phyloP scores from a whole-genome alignment of 2,329 filamentous ascomycete genomes.

The Apiospora pterosperma region DNA sequence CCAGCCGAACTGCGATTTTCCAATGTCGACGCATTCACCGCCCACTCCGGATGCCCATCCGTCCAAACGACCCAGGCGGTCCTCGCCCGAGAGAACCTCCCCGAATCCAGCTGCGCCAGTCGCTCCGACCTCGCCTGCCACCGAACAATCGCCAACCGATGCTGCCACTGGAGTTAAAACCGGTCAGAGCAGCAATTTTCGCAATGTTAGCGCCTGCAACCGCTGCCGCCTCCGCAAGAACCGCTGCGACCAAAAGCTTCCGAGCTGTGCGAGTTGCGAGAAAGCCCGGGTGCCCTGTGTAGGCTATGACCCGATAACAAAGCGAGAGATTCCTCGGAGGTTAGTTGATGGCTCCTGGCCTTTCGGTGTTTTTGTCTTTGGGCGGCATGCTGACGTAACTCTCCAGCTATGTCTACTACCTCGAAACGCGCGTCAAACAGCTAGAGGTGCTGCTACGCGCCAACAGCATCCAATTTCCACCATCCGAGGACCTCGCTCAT shows the following conservation, averaged over 20 bases:
- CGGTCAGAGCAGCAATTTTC: slow-evolving; percentile 65
- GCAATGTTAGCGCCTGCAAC: slow-evolving; percentile 93
- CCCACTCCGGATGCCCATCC: slow-evolving; percentile 49
- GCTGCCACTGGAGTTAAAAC: slow-evolving; percentile 36
- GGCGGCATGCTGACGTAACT: background rate
- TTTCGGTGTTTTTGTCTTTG: background rate
- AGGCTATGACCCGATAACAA: slow-evolving; percentile 94
- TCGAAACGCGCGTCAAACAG: slow-evolving; percentile 81
- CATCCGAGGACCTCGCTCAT: slow-evolving; percentile 66
- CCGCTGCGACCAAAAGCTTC: slow-evolving; percentile 87
- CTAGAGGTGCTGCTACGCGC: slow-evolving; percentile 72
- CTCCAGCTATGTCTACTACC: slow-evolving; percentile 84
- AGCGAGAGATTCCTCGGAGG: slow-evolving; percentile 89
- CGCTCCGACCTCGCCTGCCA: slow-evolving; percentile 29
- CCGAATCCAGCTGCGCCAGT: slow-evolving; percentile 34
- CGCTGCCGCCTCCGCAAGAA: slow-evolving; percentile 91
- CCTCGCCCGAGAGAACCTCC: slow-evolving; percentile 45
- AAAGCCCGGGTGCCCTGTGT: slow-evolving; percentile 91
- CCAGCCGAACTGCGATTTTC: background rate
- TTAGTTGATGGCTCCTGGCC: slow-evolving; percentile 50
- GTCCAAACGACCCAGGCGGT: slow-evolving; percentile 55
- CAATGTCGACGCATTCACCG: slow-evolving; percentile 45
- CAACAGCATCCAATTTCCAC: slow-evolving; percentile 68
- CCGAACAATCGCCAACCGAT: slow-evolving; percentile 24
- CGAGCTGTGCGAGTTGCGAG: slow-evolving; percentile 86